Percentiles rank a stretch among this genome's conserved stretches.
phyloP scores from a whole-genome alignment of 495 filamentous ascomycete genomes.

The Daldinia childiae region DNA sequence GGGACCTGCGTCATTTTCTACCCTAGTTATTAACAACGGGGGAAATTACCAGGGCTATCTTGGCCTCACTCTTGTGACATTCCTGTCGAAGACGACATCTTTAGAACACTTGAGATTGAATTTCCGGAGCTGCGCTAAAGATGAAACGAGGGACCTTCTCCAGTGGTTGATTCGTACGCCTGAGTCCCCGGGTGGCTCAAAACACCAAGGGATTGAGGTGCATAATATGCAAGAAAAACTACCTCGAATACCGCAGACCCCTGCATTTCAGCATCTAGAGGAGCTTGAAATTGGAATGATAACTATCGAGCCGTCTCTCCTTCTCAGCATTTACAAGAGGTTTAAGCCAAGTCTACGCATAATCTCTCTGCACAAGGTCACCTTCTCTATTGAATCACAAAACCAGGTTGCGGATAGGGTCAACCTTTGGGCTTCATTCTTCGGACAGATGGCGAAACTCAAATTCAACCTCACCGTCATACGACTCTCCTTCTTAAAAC shows the following conservation, averaged over 20 bases:
- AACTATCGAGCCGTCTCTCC: conserved; percentile 1
- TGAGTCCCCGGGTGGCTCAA: neutral
- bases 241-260: conserved; percentile 18
- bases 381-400: conserved; percentile 8
- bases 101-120: conserved; percentile 48
- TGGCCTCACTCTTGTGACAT: conserved; percentile 30
- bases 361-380: conserved; percentile 48
- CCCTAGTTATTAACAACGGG: neutral
- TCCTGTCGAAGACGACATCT: conserved; percentile 40
- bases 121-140: conserved; percentile 25
- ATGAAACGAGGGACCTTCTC: conserved; percentile 24
- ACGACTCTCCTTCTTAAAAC: conserved; percentile 21
- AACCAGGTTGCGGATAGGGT: neutral
- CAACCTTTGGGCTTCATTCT: conserved; percentile 44
- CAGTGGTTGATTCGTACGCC: conserved; percentile 33
- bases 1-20: conserved; percentile 9
- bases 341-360: conserved; percentile 48
- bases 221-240: neutral
- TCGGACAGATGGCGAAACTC: conserved; percentile 30
- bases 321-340: conserved; percentile 49
- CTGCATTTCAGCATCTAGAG: conserved; percentile 44
- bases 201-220: neutral
- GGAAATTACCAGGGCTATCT: neutral
- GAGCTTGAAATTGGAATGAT: conserved; percentile 53
- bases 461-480: conserved; percentile 24